Percentiles rank a stretch among this genome's conserved stretches.
phyloP scores from a whole-genome alignment of 1,284 basidiomycete genomes.

The Athelia psychrophila region DNA sequence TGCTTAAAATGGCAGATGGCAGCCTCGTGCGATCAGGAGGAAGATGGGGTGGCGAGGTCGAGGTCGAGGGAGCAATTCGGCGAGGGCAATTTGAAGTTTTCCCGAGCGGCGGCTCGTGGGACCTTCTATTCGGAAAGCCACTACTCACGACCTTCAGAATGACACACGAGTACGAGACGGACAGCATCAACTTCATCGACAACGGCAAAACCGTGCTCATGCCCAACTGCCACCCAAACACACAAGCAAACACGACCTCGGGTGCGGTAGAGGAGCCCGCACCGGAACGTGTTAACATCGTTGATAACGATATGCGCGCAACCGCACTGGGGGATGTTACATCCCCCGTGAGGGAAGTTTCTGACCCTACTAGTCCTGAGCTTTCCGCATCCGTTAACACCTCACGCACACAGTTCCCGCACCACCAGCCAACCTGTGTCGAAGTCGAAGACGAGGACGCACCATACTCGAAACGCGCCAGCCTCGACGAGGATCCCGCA shows the following conservation, averaged over 20 bases:
- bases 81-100: constrained; percentile 28
- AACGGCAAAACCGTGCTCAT: too few species aligned
- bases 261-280: too few species aligned
- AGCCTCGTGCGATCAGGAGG: constrained; percentile 18
- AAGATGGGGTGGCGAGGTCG: constrained; percentile 21
- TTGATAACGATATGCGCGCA: too few species aligned
- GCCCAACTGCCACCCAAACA: too few species aligned
- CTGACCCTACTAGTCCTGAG: background rate
- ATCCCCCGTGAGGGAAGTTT: constrained; percentile 3
- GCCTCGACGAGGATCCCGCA: too few species aligned
- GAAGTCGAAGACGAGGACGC: background rate
- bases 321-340: background rate
- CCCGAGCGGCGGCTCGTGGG: constrained; percentile 26
- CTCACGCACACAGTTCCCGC: background rate
- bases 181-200: too few species aligned
- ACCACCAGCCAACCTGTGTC: background rate
- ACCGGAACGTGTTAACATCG: too few species aligned
- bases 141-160: constrained; percentile 19
- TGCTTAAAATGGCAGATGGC: constrained; percentile 27
- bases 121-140: constrained; percentile 29
- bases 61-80: constrained; percentile 10
- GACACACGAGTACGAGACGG: too few species aligned
- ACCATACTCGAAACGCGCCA: too few species aligned
- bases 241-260: too few species aligned
- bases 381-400: too few species aligned